These are phyloP conservation scores for Fusarium aywerte DNA, from an alignment of 2,329 filamentous ascomycete genomes.

Conservation along the genomic window DNA sequence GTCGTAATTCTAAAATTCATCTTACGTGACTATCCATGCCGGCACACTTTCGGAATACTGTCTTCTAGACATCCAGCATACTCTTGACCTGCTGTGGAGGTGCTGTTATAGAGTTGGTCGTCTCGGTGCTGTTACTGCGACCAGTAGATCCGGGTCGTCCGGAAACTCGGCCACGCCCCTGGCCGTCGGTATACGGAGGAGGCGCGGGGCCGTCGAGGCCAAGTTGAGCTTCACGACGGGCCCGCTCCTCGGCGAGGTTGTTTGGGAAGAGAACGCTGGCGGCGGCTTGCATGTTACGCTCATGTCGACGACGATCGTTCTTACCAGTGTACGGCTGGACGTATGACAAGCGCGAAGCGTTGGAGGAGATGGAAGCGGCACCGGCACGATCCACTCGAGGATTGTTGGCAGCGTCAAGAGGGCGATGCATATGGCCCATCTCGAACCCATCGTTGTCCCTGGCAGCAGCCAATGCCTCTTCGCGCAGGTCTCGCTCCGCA, in stretches of 20 bases:
- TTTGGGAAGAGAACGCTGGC: constrained; percentile 63
- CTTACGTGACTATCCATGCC: background rate
- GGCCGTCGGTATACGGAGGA: constrained; percentile 52
- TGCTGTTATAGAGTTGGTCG: constrained; percentile 58
- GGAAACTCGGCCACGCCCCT: constrained; percentile 39
- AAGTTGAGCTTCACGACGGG: constrained; percentile 53
- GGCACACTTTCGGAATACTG: background rate
- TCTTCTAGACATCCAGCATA: constrained; percentile 65
- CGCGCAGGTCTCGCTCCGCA: constrained; percentile 51
- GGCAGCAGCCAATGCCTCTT: constrained; percentile 49
- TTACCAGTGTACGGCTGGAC: constrained; percentile 53
- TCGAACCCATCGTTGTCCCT: constrained; percentile 53
- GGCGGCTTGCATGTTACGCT: constrained; percentile 57
- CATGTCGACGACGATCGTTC: constrained; percentile 57
- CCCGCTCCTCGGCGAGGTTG: constrained; percentile 46
- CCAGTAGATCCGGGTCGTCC: constrained; percentile 48
- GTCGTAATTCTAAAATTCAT: constrained; percentile 8
- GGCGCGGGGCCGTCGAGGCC: constrained; percentile 58
- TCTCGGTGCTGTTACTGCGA: constrained; percentile 59
- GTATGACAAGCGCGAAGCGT: constrained; percentile 19
- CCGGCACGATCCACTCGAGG: constrained; percentile 49
- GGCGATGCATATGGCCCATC: constrained; percentile 49
- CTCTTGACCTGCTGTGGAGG: constrained; percentile 66
- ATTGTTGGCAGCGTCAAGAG: constrained; percentile 39
- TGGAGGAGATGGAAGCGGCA: constrained; percentile 40